These are phyloP conservation scores for Candida gorgasii DNA, from an alignment of 805 yeast genomes.

Conservation along the genomic window DNA sequence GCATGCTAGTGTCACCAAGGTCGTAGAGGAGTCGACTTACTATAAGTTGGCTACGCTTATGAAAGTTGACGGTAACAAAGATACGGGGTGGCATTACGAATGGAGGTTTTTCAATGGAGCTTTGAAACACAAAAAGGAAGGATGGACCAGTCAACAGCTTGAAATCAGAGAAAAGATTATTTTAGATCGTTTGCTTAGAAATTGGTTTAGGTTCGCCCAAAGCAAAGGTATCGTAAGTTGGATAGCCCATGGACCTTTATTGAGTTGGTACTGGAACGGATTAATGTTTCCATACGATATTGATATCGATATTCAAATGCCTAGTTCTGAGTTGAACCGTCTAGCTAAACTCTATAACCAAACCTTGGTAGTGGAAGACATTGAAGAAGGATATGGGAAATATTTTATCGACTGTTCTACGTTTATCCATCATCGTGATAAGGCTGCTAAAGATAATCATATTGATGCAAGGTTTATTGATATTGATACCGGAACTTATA, in stretches of 20 bases:
- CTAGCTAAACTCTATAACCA: conserved; percentile 26
- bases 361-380: conserved; percentile 33
- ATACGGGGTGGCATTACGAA: conserved; percentile 58
- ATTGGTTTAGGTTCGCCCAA: conserved; percentile 28
- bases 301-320: conserved; percentile 35
- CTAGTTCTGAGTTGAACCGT: conserved; percentile 23
- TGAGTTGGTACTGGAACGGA: conserved; percentile 36
- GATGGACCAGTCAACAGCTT: conserved; percentile 29
- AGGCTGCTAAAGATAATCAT: conserved; percentile 23
- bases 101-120: conserved; percentile 61
- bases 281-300: conserved; percentile 29
- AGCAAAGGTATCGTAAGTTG: conserved; percentile 27
- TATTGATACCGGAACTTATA: conserved; percentile 55
- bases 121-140: conserved; percentile 42
- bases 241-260: conserved; percentile 32
- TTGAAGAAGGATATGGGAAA: conserved; percentile 26
- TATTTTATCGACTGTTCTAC: conserved; percentile 33
- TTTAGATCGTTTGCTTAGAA: conserved; percentile 26
- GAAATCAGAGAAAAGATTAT: conserved; percentile 23
- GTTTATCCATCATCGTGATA: conserved; percentile 29
- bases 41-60: conserved; percentile 35
- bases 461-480: conserved; percentile 57
- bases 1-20: conserved; percentile 22
- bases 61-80: conserved; percentile 32
- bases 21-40: conserved; percentile 33